Evolutionary conservation across 2,329 filamentous ascomycete species (phyloP), one percentile per base, ranked within the genome.

Genomic region (Dothistroma septosporum): DNA sequence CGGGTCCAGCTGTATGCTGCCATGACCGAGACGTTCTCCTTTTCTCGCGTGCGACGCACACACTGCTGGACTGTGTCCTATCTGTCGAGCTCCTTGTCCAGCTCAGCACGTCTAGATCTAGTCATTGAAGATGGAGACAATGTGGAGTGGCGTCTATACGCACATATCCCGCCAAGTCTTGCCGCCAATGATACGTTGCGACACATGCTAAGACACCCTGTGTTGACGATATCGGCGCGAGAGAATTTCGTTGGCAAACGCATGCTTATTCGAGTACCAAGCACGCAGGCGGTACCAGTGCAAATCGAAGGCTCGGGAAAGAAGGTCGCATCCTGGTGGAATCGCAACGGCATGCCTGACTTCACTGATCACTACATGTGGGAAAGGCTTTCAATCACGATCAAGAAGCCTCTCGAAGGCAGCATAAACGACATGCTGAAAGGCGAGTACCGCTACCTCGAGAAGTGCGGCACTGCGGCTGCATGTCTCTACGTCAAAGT

Each of bases 391-490:
- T 28, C 24, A 6, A 28, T 28, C 24, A 28, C 24, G 24, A 28
- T 28, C 24, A 28, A 28, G 3, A 28, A 28, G 24, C 24, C 24
- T 28, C 2, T 28, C 24, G 24, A 28, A 28, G 24, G 24, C 24
- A 28, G 74, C 74, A 35, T 22, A 21, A 53, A 6, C 11, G 21
- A 49, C 21, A 6, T 19, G 52, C 66, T 87, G 11, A 70, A 69
- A 2, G 86, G 86, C 1, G 68, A 68, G 0, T 88, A 86, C 64
- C 64, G 75, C 7, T 73, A 80, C 10, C 73, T 85, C 0, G 79
- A 78, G 11, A 72, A 82, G 6, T 89, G 86, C 66, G 85, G 84
- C 5, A 86, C 82, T 4, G 80, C 85, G 0, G 78, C 74, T 22
- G 76, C 78, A 16, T 80, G 80, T 57, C 70, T 88, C 22, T 86